Base-by-base conservation (phyloP, 495 filamentous ascomycete genomes). In the Neurospora discreta region DNA sequence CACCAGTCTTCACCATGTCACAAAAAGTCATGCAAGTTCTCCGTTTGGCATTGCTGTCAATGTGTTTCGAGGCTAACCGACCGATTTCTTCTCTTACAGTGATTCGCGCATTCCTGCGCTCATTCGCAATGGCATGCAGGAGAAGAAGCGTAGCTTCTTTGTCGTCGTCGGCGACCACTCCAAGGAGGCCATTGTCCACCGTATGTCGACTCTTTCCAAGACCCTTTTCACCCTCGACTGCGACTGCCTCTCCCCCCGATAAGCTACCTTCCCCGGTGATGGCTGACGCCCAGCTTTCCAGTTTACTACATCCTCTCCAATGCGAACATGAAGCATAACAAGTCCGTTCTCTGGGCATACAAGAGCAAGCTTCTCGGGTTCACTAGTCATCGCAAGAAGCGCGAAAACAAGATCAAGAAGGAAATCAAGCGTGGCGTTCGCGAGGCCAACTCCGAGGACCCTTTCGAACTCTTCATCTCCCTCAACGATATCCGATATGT, bases 281-380 rank as follows among this genome's bases (percentile, higher is more conserved):
- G 43, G 16, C 39, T 68, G 42, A 71, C 72, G 18, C n/a, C 26
- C 68, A 9, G 20, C 20, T n/a, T 38, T 41, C 16, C 69, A 77
- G 75, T 99, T 42, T 94, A 98, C 82, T 93, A 94, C 77, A 96
- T 99, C 76, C 90, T 97, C 84, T 93, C 93, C 68, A 90, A 88
- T 75, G 89, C 90, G 77, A 93, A 97, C 78, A 87, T 97, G 73
- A 97, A 95, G 82, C 90, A 95, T 79, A 98, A 98, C 84, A 98
- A 98, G 81, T 94, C 91, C 13, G 93, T 99, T 4, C 85, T 99
- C 18, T 99, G 96, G 96, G 94, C 96, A n/a, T 99, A 99, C 84
- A 98, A 98, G 83, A 96, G 97, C 80, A 94, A 98, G 79, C 87
- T 99, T 1, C 84, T 99, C 39, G 93, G 93, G 39, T 99, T 99